phyloP scores from a whole-genome alignment of 257 asterid species.

The Lithospermum erythrorhizon region DNA sequence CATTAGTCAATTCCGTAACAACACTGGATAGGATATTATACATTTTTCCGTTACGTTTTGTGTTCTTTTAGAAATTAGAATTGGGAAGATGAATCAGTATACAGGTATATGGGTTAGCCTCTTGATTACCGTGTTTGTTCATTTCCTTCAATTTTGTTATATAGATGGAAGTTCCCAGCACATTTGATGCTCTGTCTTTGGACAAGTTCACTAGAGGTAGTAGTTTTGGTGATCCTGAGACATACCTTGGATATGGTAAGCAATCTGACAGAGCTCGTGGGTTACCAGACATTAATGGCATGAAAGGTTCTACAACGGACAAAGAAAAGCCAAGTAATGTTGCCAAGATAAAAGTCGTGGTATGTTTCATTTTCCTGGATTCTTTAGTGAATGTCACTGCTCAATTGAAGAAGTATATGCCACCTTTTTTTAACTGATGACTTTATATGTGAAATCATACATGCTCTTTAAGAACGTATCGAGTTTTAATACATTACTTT shows the following conservation, averaged over 20 bases:
- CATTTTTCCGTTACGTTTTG: neutral
- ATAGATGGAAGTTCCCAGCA: constrained; percentile 61
- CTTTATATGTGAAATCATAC: neutral
- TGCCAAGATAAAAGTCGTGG: constrained; percentile 98
- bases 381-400: neutral
- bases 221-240: constrained; percentile 71
- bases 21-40: neutral
- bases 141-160: constrained; percentile 3
- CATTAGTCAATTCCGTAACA: neutral
- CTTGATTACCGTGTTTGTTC: neutral
- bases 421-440: neutral
- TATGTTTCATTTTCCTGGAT: constrained; percentile 11
- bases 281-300: constrained; percentile 52
- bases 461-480: neutral
- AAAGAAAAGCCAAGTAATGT: constrained; percentile 81
- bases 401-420: neutral
- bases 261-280: constrained; percentile 51
- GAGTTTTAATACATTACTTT: neutral
- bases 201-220: constrained; percentile 53
- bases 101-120: neutral
- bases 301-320: constrained; percentile 60
- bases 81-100: neutral
- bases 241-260: constrained; percentile 56
- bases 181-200: constrained; percentile 48
- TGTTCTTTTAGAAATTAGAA: neutral